Percentiles rank a stretch among this genome's conserved stretches.
Conservation (phyloP, 1,139 yeast species). For the Nadsonia commutata region DNA sequence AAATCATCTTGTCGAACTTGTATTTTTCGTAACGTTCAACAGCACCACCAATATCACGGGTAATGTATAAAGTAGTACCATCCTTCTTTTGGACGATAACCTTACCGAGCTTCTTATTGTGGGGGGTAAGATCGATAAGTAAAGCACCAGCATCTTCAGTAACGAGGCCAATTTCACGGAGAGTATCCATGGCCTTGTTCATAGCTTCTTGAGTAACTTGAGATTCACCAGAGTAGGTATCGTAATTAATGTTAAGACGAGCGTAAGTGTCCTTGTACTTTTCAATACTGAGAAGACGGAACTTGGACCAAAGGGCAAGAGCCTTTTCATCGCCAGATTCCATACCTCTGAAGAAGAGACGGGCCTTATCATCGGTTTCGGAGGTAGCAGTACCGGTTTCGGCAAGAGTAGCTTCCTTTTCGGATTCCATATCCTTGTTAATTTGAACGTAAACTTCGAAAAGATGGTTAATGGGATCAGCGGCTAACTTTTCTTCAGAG, state of each 20-base stretch:
- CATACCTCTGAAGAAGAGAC: slow-evolving; percentile 79
- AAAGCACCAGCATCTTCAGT: slow-evolving; percentile 87
- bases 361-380: slow-evolving; percentile 70
- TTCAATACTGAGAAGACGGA: slow-evolving; percentile 79
- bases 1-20: slow-evolving; percentile 89
- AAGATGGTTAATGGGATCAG: slow-evolving; percentile 86
- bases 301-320: slow-evolving; percentile 65
- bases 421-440: slow-evolving; percentile 64
- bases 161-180: slow-evolving; percentile 56
- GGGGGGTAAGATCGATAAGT: slow-evolving; percentile 70
- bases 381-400: slow-evolving; percentile 16
- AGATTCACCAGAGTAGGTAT: slow-evolving; percentile 88
- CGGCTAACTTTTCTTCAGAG: slow-evolving; percentile 48
- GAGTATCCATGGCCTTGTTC: slow-evolving; percentile 46
- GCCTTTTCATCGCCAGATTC: slow-evolving; percentile 87
- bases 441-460: slow-evolving; percentile 87
- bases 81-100: slow-evolving; percentile 88
- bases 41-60: slow-evolving; percentile 97
- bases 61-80: slow-evolving; percentile 86
- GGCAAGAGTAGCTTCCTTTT: slow-evolving; percentile 45
- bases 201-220: slow-evolving; percentile 69
- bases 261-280: slow-evolving; percentile 80
- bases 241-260: slow-evolving; percentile 79
- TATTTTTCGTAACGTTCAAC: slow-evolving; percentile 73
- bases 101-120: slow-evolving; percentile 88